Base-by-base conservation (phyloP, 2,329 filamentous ascomycete genomes). In the Escovopsis sp. region DNA sequence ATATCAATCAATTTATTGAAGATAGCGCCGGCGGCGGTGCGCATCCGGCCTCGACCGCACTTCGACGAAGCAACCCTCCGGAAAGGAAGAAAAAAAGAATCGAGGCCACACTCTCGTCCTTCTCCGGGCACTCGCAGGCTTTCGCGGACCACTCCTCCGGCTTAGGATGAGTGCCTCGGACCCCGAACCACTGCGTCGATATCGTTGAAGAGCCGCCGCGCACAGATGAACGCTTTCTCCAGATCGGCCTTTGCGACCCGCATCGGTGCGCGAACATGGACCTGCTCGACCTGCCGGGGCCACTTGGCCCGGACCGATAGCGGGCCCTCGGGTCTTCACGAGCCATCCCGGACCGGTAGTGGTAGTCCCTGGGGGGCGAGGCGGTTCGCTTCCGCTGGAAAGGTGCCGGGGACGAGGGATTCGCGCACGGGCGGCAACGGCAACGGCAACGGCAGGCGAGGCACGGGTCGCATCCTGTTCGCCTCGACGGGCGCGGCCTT, bases 401-500 rank as follows among this genome's bases (percentile, higher is more conserved):
- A 47, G 43, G 43, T 41, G 45, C 51, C 46, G 26, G 55, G 49
- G 33, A 15, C 15, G 15, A 15, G 15, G 15, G 15, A 15, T 15
- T 15, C 15, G 15, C 15, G 15, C 15, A 15, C 15, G 15, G 15
- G 15, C 15, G 15, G 15, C 15, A 15, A 15, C 15, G 15, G 15
- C 15, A 51, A 47, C 28, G 48, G 49, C 11, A 33, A 46, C 39
- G 48, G 46, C 43, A 46, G 52, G 18, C 43, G 48, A n/a, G 49
- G 45, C 18, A 43, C 52, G 12, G 51, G 54, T 1, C 49, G 57
- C 8, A 53, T 74, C 12, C 54, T 76, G 26, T 63, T 72, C 34
- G 69, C 72, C 12, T 69, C 73, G 6, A 62, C 66, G 2, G 69
- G 72, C 12, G 70, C 66, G 18, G 70, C 65, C 3, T 61, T 67